Evolutionary conservation across 805 yeast species (phyloP).

Genomic region (Metschnikowia kunwiensis): DNA sequence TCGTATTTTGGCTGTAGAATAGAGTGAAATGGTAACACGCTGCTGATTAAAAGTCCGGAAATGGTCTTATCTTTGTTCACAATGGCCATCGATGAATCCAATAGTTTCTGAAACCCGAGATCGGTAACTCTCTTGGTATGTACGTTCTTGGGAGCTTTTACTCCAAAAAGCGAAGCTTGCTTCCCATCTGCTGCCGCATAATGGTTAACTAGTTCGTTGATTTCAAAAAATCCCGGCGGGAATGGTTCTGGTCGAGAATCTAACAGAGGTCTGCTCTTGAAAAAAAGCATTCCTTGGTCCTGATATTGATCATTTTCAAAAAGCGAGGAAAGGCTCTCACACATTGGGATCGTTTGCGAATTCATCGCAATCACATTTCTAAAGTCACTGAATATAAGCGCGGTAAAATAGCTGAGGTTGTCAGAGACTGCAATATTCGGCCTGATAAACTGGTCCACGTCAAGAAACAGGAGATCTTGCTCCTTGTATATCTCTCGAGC

Average conservation of each 20-base stretch:
- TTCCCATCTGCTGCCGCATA: constrained; percentile 20
- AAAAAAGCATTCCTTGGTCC: constrained; percentile 26
- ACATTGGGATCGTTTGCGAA: constrained; percentile 10
- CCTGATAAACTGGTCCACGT: constrained; percentile 19
- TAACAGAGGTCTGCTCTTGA: constrained; percentile 26
- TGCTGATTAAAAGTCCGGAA: constrained; percentile 27
- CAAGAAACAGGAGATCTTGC: constrained; percentile 30
- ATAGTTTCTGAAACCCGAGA: constrained; percentile 21
- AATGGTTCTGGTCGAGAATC: constrained; percentile 19
- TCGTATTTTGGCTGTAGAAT: constrained; percentile 23
- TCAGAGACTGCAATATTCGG: not conserved
- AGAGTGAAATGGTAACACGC: constrained; percentile 25
- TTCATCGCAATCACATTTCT: constrained; percentile 7
- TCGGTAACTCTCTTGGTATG: constrained; percentile 21
- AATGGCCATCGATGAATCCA: constrained; percentile 30
- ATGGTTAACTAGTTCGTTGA: constrained; percentile 22
- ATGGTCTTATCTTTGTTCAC: constrained; percentile 27
- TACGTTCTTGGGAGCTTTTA: constrained; percentile 5
- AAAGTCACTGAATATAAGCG: constrained; percentile 7
- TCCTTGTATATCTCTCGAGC: not conserved
- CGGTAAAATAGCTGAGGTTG: constrained; percentile 3
- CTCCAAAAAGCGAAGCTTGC: constrained; percentile 22
- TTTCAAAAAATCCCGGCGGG: constrained; percentile 31
- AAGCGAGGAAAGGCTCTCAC: constrained; percentile 6
- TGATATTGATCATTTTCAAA: constrained; percentile 22